Evolutionary conservation across 2,329 filamentous ascomycete species (phyloP), one percentile per base, ranked within the genome.

Genomic region (Cercospora sp.): DNA sequence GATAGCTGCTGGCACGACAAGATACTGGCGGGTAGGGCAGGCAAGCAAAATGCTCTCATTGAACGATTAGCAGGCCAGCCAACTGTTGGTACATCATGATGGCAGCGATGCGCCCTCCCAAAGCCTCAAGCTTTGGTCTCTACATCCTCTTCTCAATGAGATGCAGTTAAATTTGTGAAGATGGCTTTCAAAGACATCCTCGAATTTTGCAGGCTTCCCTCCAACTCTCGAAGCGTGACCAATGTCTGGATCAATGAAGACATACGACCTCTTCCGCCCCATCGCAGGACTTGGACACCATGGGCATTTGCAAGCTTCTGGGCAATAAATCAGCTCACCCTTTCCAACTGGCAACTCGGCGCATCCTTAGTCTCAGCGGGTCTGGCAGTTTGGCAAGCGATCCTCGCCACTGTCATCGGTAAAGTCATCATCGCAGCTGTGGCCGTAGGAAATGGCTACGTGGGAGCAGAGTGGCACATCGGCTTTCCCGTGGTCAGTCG

Each of bases 401-500:
- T 81, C 51, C 74, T 81, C 48, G 77, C 78, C 48, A 78, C 78
- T 63, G 75, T 83, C 70, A 69, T 82, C 36, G 81, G 78, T 9
- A 81, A 83, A 70, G 68, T 85, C 79, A 82, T 86, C 74, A 83
- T 86, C 69, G 82, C 86, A 53, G 83, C 82, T 33, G 81, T 87
- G 53, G 86, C 90, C n/a, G 89, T 89, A 53, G 84, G 85, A 12
- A 75, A 77, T 70, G 85, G 87, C 30, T 70, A 71, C 20, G 67
- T 72, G 12, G 82, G 80, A 31, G 78, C 79, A n/a, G 79, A 79
- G 70, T 83, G 86, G 74, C 83, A 87, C 73, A 80, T 83, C 6
- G 84, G 84, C 0, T 87, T 87, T 70, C 84, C 85, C 0, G 84
- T 87, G 18, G 80, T 86, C 33, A 82, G 83, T 0, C 81, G 86